Percentiles rank a stretch among this genome's conserved stretches.
Evolutionary conservation across 139 green algal species (phyloP).

Genomic region (Asterochloris sp.): DNA sequence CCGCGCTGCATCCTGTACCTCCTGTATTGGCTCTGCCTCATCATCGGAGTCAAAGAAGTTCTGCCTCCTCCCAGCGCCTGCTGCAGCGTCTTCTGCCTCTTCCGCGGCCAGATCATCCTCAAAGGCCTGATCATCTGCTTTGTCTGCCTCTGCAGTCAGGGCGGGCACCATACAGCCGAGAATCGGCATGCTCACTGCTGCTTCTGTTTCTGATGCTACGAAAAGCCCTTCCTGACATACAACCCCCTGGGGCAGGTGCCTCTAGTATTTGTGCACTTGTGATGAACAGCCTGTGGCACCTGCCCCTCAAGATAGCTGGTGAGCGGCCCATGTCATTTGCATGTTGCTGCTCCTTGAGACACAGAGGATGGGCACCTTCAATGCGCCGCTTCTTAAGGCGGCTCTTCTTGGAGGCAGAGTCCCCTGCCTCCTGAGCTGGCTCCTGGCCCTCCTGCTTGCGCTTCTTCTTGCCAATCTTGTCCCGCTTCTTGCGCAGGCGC

Average conservation of each 20-base stretch:
- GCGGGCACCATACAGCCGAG: not conserved
- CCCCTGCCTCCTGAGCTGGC: not conserved
- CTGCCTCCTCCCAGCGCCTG: not conserved
- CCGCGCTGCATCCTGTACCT: not conserved
- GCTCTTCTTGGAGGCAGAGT: too few relatives aligned
- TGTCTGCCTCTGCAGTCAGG: too few relatives aligned
- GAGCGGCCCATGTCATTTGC: too few relatives aligned
- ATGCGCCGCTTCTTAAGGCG: too few relatives aligned
- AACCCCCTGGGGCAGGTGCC: too few relatives aligned
- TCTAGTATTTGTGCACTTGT: too few relatives aligned
- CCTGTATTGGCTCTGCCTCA: constrained; percentile 4
- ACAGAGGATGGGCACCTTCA: too few relatives aligned
- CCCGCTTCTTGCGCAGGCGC: not conserved
- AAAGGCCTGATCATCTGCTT: not conserved
- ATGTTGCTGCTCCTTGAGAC: too few relatives aligned
- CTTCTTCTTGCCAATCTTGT: not conserved
- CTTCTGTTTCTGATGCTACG: not conserved
- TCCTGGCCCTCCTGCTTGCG: constrained; percentile 4
- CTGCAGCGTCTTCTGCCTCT: not conserved
- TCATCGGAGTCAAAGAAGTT: constrained; percentile 18
- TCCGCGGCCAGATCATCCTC: not conserved
- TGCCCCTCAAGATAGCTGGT: too few relatives aligned
- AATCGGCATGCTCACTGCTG: not conserved
- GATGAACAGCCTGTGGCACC: too few relatives aligned
- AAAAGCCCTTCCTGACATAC: too few relatives aligned